Conservation (phyloP, 1,284 basidiomycete genomes). For the Sphagnurus paluster region DNA sequence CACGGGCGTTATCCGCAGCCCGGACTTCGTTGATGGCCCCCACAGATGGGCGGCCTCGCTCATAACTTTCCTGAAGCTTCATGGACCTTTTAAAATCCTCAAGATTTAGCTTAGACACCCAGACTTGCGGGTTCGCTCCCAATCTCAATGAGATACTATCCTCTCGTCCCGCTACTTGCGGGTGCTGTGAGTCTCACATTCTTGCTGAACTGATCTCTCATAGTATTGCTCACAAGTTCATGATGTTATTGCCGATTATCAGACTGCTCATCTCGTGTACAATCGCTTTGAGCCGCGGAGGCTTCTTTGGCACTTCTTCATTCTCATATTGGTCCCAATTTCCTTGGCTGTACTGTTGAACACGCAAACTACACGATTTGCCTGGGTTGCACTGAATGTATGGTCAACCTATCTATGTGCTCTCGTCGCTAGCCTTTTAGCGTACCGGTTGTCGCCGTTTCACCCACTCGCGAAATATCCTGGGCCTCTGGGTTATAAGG, state of each 20-base stretch:
- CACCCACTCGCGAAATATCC: conserved; percentile 27
- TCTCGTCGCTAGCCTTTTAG: conserved; percentile 10
- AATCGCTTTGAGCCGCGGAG: conserved; percentile 14
- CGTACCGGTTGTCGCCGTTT: conserved; percentile 26
- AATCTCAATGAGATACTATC: background rate
- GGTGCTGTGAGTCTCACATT: conserved; percentile 5
- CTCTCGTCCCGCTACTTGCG: background rate
- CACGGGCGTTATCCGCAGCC: too few species aligned
- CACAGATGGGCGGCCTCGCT: too few species aligned
- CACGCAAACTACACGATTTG: background rate
- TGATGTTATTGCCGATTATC: too few species aligned
- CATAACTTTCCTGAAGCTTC: too few species aligned
- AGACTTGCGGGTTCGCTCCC: too few species aligned
- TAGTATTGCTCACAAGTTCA: background rate
- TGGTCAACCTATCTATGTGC: conserved; percentile 13
- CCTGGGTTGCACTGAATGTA: conserved; percentile 2
- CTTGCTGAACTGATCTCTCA: background rate
- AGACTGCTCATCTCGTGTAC: conserved; percentile 17
- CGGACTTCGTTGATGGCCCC: too few species aligned
- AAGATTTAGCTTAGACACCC: too few species aligned
- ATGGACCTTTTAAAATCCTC: too few species aligned
- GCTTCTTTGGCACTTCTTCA: conserved; percentile 9
- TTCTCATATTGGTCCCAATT: conserved; percentile 13
- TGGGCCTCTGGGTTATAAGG: conserved; percentile 21
- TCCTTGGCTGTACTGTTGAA: conserved; percentile 2